Evolutionary conservation across 2,329 filamentous ascomycete genomes (phyloP).

Genomic region (Aspergillus cejpii): DNA sequence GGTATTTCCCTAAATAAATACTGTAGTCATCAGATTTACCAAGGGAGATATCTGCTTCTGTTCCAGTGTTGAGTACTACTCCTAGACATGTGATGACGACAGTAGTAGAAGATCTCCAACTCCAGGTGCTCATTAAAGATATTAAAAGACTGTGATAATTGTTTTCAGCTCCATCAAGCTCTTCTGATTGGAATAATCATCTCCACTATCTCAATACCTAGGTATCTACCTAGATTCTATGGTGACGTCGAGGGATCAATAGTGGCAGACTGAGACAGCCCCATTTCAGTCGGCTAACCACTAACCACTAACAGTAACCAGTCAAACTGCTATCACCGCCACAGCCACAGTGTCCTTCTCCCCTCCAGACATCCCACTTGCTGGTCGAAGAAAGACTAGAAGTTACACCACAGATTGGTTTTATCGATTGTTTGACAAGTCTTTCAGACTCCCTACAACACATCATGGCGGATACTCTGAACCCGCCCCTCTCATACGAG

Average conservation of each 20-base stretch:
- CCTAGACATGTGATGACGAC: background rate
- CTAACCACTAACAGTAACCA: no score
- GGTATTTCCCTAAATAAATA: no score
- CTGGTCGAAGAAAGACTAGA: no score
- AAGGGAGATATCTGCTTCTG: no score
- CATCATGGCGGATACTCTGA: constrained; percentile 44
- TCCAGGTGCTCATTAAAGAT: background rate
- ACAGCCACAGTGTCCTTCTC: background rate
- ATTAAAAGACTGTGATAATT: background rate
- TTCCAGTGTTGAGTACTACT: no score
- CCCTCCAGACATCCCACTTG: background rate
- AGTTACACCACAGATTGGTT: no score
- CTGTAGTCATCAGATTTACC: no score
- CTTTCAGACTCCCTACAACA: background rate
- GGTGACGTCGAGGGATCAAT: constrained; percentile 8
- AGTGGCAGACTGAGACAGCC: background rate
- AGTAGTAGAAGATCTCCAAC: background rate
- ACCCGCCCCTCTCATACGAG: constrained; percentile 67
- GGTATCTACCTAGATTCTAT: background rate
- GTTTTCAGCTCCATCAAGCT: background rate
- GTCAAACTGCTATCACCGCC: background rate
- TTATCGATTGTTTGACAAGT: background rate
- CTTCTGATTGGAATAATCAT: background rate
- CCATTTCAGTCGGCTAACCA: background rate
- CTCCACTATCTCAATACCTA: background rate